Conservation (phyloP, 768 basidiomycete genomes). For the Auricularia sp. region DNA sequence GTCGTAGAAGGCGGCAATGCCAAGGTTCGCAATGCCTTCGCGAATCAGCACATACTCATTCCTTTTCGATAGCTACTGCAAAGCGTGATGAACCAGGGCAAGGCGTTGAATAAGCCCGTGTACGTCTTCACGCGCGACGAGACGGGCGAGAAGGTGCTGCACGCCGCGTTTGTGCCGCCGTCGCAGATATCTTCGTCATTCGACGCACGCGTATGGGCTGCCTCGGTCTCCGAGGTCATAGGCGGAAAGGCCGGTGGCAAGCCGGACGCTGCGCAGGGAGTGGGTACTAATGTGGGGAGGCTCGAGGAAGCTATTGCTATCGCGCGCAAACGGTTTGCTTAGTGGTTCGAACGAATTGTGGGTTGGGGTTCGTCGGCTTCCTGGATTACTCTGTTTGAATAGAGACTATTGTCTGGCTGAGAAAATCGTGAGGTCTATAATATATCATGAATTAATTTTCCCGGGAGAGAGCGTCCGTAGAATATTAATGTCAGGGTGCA, state of each 20-base stretch:
- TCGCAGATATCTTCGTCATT: constrained; percentile 41
- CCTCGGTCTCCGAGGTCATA: constrained; percentile 61
- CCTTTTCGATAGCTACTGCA: constrained; percentile 49
- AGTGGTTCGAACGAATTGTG: not conserved
- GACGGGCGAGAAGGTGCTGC: constrained; percentile 65
- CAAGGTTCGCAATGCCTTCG: constrained; percentile 43
- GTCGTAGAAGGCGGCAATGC: constrained; percentile 70
- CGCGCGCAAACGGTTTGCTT: constrained; percentile 35
- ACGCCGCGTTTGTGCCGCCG: constrained; percentile 72
- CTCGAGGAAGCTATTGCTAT: constrained; percentile 55
- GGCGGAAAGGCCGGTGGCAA: constrained; percentile 98
- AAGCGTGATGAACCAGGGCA: constrained; percentile 63
- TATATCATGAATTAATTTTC: no score
- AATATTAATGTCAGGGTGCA: no score
- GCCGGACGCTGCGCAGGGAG: constrained; percentile 83
- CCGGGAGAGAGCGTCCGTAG: no score
- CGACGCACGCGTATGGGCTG: constrained; percentile 85
- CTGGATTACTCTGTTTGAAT: not conserved
- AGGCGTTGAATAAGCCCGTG: constrained; percentile 68
- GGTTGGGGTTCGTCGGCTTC: not conserved
- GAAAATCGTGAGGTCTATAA: no score
- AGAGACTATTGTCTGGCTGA: no score
- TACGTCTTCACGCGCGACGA: constrained; percentile 80
- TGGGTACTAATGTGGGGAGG: constrained; percentile 56
- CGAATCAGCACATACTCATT: not conserved